These are phyloP conservation scores for Haematococcus sp. DNA, from an alignment of 139 green algal species.

Conservation along the genomic window DNA sequence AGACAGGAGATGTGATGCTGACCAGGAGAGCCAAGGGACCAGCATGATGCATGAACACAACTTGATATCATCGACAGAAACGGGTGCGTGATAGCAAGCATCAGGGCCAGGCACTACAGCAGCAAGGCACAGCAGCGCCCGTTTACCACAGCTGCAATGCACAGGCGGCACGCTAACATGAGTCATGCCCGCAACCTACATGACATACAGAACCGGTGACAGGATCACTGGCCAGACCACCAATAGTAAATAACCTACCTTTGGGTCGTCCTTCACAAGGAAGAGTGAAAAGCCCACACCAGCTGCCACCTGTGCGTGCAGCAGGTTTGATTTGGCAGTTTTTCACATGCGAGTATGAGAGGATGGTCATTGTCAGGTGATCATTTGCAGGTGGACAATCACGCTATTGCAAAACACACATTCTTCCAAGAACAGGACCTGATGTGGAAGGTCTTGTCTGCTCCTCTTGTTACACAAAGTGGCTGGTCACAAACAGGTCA, in stretches of 20 bases:
- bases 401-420: neutral
- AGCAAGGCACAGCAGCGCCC: too few species aligned
- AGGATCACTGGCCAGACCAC: too few species aligned
- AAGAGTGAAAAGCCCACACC: constrained; percentile 82
- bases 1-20: neutral
- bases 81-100: too few species aligned
- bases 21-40: too few species aligned
- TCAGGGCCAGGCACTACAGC: too few species aligned
- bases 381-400: neutral
- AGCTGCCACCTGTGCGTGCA: constrained; percentile 56
- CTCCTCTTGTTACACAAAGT: neutral
- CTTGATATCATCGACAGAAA: too few species aligned
- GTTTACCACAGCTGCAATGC: too few species aligned
- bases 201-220: neutral
- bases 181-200: neutral
- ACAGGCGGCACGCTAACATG: too few species aligned
- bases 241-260: neutral
- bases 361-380: neutral
- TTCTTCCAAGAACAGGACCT: neutral
- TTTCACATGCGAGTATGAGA: neutral
- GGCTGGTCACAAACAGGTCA: neutral
- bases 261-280: constrained; percentile 55
- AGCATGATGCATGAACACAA: too few species aligned
- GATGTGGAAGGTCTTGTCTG: neutral
- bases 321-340: neutral